Percentiles rank a stretch among this genome's conserved stretches.
Evolutionary conservation across 805 yeast species (phyloP).

Genomic region (Jamesozyma piceae): DNA sequence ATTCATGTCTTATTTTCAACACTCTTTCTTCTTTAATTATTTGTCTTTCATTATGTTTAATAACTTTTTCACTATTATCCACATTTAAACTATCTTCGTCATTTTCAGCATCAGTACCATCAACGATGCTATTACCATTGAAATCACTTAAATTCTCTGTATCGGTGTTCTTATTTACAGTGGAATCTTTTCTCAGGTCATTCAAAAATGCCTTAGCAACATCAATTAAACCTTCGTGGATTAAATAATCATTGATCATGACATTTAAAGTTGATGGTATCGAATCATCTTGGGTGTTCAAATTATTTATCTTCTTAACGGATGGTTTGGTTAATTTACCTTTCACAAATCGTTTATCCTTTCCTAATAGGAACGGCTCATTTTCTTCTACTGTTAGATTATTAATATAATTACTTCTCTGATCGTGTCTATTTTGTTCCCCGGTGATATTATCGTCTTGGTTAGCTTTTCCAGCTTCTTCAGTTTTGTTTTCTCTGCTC

Average conservation of each 20-base stretch:
- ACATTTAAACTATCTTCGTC: slow-evolving; percentile 11
- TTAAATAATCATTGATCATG: slow-evolving; percentile 37
- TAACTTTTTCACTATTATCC: slow-evolving; percentile 9
- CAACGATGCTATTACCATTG: slow-evolving; percentile 17
- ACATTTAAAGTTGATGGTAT: slow-evolving; percentile 23
- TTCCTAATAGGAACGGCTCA: slow-evolving; percentile 10
- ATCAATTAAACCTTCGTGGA: slow-evolving; percentile 50
- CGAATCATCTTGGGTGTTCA: slow-evolving; percentile 21
- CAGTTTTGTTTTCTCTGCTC: background rate
- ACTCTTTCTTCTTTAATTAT: slow-evolving; percentile 30
- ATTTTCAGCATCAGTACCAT: slow-evolving; percentile 5
- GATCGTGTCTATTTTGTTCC: background rate
- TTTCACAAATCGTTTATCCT: slow-evolving; percentile 15
- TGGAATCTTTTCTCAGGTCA: slow-evolving; percentile 31
- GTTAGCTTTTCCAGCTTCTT: background rate
- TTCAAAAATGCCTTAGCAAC: slow-evolving; percentile 42
- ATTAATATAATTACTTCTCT: background rate
- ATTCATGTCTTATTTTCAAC: slow-evolving; percentile 36
- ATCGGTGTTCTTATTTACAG: background rate
- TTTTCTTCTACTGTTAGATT: no score
- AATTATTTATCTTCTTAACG: slow-evolving; percentile 13
- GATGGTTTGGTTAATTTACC: slow-evolving; percentile 16
- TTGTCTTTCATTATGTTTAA: slow-evolving; percentile 25
- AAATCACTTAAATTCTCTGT: background rate
- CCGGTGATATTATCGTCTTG: background rate